Conservation (phyloP, 2,329 filamentous ascomycete species). For the Colletotrichum sp. region DNA sequence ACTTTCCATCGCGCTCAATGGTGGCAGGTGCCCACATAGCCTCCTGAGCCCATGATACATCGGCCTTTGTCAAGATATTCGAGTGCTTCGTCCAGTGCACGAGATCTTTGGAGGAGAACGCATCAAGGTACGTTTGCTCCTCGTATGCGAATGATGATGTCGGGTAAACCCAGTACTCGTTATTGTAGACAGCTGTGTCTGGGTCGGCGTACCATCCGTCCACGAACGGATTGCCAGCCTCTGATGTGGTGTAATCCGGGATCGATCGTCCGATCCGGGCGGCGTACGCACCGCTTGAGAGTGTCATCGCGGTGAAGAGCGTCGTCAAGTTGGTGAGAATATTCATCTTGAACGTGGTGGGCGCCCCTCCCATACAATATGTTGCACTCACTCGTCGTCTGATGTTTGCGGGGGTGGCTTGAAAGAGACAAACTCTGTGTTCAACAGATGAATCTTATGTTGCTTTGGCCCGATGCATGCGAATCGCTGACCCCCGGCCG, state of each 20-base stretch:
- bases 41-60: conserved; percentile 69
- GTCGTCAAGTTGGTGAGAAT: background rate
- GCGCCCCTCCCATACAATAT: background rate
- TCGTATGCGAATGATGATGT: conserved; percentile 49
- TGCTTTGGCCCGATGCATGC: background rate
- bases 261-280: background rate
- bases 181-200: conserved; percentile 50
- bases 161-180: conserved; percentile 53
- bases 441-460: background rate
- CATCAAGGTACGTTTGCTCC: conserved; percentile 54
- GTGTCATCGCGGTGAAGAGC: background rate
- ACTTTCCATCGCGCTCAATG: conserved; percentile 62
- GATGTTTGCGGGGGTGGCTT: background rate
- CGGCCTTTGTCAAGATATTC: conserved; percentile 46
- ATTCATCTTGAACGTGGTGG: background rate
- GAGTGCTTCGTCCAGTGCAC: conserved; percentile 53
- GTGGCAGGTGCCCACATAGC: conserved; percentile 72
- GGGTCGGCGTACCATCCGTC: conserved; percentile 57
- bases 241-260: conserved; percentile 42
- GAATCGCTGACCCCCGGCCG: background rate
- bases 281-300: background rate
- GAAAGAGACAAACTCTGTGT: background rate
- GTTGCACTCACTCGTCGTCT: background rate
- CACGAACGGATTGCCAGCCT: conserved; percentile 52
- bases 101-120: conserved; percentile 54